These are phyloP conservation scores for Cicer bijugum DNA, from an alignment of 306 rosid species.

Conservation along the genomic window DNA sequence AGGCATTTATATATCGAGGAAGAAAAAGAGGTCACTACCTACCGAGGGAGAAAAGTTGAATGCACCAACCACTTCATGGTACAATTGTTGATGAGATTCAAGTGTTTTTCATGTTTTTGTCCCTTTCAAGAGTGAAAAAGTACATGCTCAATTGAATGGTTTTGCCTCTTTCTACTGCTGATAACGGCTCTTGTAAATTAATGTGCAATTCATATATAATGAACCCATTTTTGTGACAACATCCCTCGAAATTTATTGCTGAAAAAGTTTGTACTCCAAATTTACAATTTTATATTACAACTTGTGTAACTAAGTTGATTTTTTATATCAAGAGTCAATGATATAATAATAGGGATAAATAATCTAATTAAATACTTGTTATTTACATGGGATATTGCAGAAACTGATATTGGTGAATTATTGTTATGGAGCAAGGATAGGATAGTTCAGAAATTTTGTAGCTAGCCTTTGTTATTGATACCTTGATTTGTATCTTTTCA, in stretches of 20 bases:
- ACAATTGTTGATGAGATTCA: background rate
- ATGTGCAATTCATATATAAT: constrained; percentile 35
- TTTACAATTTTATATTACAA: too few species aligned
- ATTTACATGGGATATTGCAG: too few species aligned
- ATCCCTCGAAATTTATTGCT: constrained; percentile 23
- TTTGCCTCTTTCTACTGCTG: background rate
- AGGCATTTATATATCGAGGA: background rate
- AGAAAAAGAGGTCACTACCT: background rate
- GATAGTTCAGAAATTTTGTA: too few species aligned
- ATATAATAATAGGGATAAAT: too few species aligned
- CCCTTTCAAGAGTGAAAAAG: constrained; percentile 26
- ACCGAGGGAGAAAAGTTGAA: background rate
- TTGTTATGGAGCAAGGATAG: too few species aligned
- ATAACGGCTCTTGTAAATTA: constrained; percentile 36
- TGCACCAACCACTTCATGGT: background rate
- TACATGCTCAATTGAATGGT: constrained; percentile 18
- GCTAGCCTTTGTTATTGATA: too few species aligned
- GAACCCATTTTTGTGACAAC: constrained; percentile 38
- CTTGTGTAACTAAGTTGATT: too few species aligned
- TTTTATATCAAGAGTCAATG: too few species aligned
- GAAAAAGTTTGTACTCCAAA: background rate
- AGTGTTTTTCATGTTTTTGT: constrained; percentile 10
- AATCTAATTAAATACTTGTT: too few species aligned
- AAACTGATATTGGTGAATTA: too few species aligned
- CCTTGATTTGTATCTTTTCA: too few species aligned